Evolutionary conservation across 2,329 filamentous ascomycete species (phyloP).

Genomic region (Colletotrichum horii): DNA sequence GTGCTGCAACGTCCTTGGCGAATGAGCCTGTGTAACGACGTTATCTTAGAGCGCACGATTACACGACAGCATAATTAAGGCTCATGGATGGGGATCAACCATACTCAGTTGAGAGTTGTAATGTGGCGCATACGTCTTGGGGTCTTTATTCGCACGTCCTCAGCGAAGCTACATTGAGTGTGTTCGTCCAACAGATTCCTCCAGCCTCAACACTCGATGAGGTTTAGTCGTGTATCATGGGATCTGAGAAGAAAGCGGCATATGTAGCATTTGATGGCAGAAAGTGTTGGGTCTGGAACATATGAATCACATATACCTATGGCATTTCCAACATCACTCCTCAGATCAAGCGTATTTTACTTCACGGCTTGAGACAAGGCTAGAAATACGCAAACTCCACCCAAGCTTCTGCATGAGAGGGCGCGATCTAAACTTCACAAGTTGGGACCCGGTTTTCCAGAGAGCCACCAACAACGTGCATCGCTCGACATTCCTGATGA

Average conservation of each 20-base stretch:
- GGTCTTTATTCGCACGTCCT: background rate
- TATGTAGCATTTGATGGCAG: background rate
- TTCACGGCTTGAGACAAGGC: background rate
- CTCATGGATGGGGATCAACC: fast-evolving
- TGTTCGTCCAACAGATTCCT: background rate
- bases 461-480: background rate
- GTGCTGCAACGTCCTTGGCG: background rate
- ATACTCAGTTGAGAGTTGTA: background rate
- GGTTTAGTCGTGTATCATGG: background rate
- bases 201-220: background rate
- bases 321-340: background rate
- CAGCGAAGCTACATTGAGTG: background rate
- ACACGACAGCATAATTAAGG: background rate
- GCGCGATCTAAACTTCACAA: background rate
- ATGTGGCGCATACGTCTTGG: background rate
- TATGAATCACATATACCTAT: background rate
- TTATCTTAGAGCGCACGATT: background rate
- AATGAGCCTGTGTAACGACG: background rate
- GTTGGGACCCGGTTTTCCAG: background rate
- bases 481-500: background rate
- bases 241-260: background rate
- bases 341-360: background rate
- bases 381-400: background rate
- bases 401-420: background rate
- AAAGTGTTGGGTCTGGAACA: background rate